Evolutionary conservation across 2,329 filamentous ascomycete species (phyloP), one percentile per base, ranked within the genome.

Genomic region (Blastomyces gilchristii): DNA sequence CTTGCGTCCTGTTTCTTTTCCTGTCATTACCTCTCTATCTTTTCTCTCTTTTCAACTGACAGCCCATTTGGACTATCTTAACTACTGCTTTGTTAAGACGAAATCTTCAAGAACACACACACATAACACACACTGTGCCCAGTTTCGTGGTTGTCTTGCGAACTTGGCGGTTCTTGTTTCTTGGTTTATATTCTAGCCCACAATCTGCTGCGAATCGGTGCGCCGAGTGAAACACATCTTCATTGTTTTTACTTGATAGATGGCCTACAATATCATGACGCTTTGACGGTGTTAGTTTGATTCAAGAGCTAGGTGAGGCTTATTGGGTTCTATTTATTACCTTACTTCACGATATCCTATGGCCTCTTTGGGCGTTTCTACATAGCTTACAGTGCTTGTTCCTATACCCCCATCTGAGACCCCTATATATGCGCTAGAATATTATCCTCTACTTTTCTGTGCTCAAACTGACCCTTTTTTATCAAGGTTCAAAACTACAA

Each of bases 241-340:
- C 43, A 16, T 41, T 43, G 34, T 43, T 58, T 58, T 18, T 39
- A 22, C 37, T 43, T 58, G 37, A n/a, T 28, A 25, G 22, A 14
- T 3, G 11, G 11, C 11, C 18, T 16, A 43, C 37, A 16, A 58
- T 58, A 58, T 58, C 54, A 58, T 58, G 54, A 58, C 34, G 18
- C 34, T 12, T 58, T 58, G 54, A 58, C 39, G n/a, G 9, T 43
- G 11, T 25, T 58, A n/a, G 37, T 9, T 58, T 37, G 54, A 43
- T 43, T 58, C 37, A 43, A 43, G n/a, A 43, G n/a, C 22, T 58
- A 58, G 37, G 53, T 56, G 53, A 56, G 53, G 34, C n/a, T 34
- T 56, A 11, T 22, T 22, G 53, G 9, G 34, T 22, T 56, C 31
- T 39, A 56, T 37, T 22, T 56, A 37, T 37, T 56, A 18, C 6